phyloP scores from a whole-genome alignment of 257 asterid genomes.

The Echium plantagineum region DNA sequence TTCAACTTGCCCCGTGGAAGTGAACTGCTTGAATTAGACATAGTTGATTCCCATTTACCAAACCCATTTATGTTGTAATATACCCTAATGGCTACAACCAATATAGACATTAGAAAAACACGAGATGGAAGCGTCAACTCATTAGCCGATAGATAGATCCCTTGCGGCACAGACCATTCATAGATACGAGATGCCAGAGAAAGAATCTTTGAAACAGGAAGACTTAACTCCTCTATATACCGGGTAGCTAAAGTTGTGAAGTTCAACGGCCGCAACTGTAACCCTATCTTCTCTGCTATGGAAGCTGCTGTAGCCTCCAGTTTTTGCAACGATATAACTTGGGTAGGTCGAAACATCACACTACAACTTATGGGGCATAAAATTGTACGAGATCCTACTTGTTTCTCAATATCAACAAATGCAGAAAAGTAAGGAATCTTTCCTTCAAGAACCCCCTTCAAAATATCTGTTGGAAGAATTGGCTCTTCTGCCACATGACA shows the following conservation, averaged over 20 bases:
- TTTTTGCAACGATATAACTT: slow-evolving; percentile 42
- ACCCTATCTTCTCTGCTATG: slow-evolving; percentile 44
- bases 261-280: slow-evolving; percentile 69
- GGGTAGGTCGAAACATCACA: slow-evolving; percentile 59
- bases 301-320: slow-evolving; percentile 59
- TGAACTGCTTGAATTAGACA: slow-evolving; percentile 14
- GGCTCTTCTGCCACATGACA: slow-evolving; percentile 76
- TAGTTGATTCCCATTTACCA: slow-evolving; percentile 66
- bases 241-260: slow-evolving; percentile 61
- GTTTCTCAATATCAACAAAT: slow-evolving; percentile 44
- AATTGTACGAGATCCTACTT: slow-evolving; percentile 29
- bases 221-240: slow-evolving; percentile 37
- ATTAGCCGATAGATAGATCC: slow-evolving; percentile 45
- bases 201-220: slow-evolving; percentile 47
- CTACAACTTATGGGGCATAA: slow-evolving; percentile 49
- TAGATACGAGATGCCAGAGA: slow-evolving; percentile 45
- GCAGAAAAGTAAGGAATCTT: slow-evolving; percentile 76
- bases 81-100: slow-evolving; percentile 57
- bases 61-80: slow-evolving; percentile 55
- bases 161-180: slow-evolving; percentile 73
- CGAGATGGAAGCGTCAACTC: slow-evolving; percentile 55
- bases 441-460: slow-evolving; percentile 72
- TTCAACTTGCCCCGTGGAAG: neutral
- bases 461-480: slow-evolving; percentile 53
- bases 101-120: slow-evolving; percentile 57